A percentile compares a stretch with the other conserved stretches of the same genome.
These are phyloP conservation scores for Lepidium campestre DNA, from an alignment of 441 rosid species.

Conservation along the genomic window DNA sequence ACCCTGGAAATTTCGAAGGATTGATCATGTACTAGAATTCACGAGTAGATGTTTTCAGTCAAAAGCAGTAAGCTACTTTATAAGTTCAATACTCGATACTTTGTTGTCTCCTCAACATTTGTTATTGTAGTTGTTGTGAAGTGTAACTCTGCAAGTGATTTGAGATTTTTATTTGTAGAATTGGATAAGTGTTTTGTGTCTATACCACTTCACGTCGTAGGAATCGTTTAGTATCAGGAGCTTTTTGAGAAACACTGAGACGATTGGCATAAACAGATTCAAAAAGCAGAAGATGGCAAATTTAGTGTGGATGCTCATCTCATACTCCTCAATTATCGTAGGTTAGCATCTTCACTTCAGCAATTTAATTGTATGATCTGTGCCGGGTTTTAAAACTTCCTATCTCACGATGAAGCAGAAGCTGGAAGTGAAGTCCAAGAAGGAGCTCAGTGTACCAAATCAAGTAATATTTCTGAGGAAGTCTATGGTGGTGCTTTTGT, in stretches of 20 bases:
- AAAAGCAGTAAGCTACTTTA: constrained; percentile 29
- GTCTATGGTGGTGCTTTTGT: constrained; percentile 43
- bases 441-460: constrained; percentile 21
- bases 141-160: not conserved
- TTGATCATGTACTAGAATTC: constrained; percentile 31
- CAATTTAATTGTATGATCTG: not conserved
- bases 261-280: constrained; percentile 14
- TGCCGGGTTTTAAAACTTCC: not conserved
- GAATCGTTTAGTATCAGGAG: constrained; percentile 31
- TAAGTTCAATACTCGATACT: not conserved
- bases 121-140: not conserved
- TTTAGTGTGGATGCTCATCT: constrained; percentile 52
- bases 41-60: constrained; percentile 30
- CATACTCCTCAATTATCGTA: constrained; percentile 31
- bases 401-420: constrained; percentile 26
- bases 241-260: constrained; percentile 23
- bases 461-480: constrained; percentile 26
- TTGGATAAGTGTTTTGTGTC: not conserved
- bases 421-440: constrained; percentile 35
- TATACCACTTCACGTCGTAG: constrained; percentile 17
- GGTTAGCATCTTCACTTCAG: constrained; percentile 13
- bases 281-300: constrained; percentile 36
- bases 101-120: not conserved
- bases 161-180: not conserved
- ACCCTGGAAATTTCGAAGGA: constrained; percentile 24